phyloP scores from a whole-genome alignment of 257 asterid species.

The Solanum commersonii region DNA sequence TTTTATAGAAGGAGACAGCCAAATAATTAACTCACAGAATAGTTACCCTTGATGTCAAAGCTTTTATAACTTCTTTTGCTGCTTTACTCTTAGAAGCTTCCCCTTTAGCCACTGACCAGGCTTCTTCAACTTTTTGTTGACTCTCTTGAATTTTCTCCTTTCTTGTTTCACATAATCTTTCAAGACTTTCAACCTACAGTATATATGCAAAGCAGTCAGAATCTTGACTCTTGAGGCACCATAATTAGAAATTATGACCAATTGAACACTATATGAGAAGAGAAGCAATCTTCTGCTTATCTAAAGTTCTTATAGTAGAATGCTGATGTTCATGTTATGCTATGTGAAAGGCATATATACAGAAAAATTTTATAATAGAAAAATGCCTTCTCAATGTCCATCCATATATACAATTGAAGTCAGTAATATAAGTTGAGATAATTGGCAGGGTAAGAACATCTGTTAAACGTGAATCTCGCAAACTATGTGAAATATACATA shows the following conservation, averaged over 20 bases:
- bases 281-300: background rate
- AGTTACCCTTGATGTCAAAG: constrained; percentile 33
- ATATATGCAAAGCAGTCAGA: background rate
- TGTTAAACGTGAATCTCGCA: background rate
- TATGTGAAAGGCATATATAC: background rate
- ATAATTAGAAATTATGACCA: background rate
- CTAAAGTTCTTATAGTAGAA: background rate
- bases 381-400: background rate
- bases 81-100: constrained; percentile 41
- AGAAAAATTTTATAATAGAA: background rate
- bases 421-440: background rate
- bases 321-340: background rate
- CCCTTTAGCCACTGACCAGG: constrained; percentile 40
- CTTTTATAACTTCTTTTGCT: constrained; percentile 42
- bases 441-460: background rate
- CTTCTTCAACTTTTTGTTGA: constrained; percentile 24
- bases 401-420: background rate
- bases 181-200: constrained; percentile 26
- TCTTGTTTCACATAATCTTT: constrained; percentile 23
- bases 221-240: background rate
- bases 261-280: background rate
- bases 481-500: background rate
- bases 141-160: constrained; percentile 31
- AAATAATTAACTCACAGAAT: background rate
- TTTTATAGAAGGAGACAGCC: background rate